Evolutionary conservation across 2,329 filamentous ascomycete genomes (phyloP).

Genomic region (Xylaria sp.): DNA sequence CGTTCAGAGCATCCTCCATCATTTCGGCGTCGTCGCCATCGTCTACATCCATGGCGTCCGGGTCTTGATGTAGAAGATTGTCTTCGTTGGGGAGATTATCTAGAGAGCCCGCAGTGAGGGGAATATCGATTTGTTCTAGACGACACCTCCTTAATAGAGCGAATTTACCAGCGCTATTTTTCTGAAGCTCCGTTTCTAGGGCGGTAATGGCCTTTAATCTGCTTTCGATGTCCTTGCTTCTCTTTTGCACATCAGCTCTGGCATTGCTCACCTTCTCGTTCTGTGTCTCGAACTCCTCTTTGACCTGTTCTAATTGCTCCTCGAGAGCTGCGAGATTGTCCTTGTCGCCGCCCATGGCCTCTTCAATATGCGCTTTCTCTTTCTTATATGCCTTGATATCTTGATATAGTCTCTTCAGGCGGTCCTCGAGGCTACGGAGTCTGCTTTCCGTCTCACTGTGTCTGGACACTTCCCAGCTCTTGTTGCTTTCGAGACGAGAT

Average conservation of each 20-base stretch:
- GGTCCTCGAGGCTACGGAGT: slow-evolving; percentile 73
- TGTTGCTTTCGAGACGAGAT: slow-evolving; percentile 73
- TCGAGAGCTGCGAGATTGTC: slow-evolving; percentile 82
- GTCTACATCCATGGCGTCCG: slow-evolving; percentile 94
- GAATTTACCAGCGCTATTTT: slow-evolving; percentile 85
- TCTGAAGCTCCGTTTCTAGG: slow-evolving; percentile 87
- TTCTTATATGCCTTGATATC: slow-evolving; percentile 76
- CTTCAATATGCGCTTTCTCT: slow-evolving; percentile 80
- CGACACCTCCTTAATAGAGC: slow-evolving; percentile 88
- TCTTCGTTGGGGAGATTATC: slow-evolving; percentile 91
- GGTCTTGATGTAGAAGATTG: slow-evolving; percentile 77
- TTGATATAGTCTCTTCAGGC: slow-evolving; percentile 72
- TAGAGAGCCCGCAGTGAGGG: slow-evolving; percentile 79
- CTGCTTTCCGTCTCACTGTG: slow-evolving; percentile 72
- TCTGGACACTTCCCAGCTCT: slow-evolving; percentile 67
- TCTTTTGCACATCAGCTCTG: slow-evolving; percentile 82
- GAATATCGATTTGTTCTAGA: slow-evolving; percentile 90
- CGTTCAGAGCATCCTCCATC: slow-evolving; percentile 76
- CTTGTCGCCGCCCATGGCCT: slow-evolving; percentile 75
- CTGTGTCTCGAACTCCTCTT: slow-evolving; percentile 73
- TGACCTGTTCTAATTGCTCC: slow-evolving; percentile 76
- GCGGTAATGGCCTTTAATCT: slow-evolving; percentile 77
- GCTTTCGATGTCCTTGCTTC: slow-evolving; percentile 83
- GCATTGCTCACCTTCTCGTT: slow-evolving; percentile 82
- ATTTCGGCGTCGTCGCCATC: slow-evolving; percentile 72